Percentiles rank a stretch among this genome's conserved stretches.
Conservation (phyloP, 2,329 filamentous ascomycete species). For the Hypomyces rosellus region DNA sequence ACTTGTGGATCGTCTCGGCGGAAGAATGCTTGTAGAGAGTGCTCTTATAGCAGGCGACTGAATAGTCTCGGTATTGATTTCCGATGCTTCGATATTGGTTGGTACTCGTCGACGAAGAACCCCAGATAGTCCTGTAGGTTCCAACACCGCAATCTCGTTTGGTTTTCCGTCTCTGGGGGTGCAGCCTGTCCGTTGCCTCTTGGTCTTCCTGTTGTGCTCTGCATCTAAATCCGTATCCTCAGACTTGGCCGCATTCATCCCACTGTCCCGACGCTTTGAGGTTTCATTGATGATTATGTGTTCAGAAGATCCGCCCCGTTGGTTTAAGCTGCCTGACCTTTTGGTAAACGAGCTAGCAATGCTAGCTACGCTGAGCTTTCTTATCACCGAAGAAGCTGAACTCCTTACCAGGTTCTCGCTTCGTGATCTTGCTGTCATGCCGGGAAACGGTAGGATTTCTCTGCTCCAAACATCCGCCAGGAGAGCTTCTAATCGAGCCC, state of each 20-base stretch:
- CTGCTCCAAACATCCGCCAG: conserved; percentile 79
- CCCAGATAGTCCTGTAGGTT: not conserved
- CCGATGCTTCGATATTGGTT: too few species aligned
- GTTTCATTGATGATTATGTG: not conserved
- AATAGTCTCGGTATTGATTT: not conserved
- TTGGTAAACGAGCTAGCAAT: conserved; percentile 71
- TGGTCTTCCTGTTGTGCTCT: conserved; percentile 5
- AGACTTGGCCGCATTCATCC: not conserved
- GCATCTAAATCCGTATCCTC: not conserved
- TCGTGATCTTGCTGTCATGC: conserved; percentile 61
- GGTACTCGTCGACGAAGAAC: not conserved
- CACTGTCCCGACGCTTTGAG: conserved; percentile 4
- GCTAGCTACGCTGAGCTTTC: conserved; percentile 78
- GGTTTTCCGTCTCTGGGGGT: not conserved
- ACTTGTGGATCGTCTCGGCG: not conserved
- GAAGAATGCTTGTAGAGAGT: not conserved
- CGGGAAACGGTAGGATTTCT: conserved; percentile 73
- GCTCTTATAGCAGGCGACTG: not conserved
- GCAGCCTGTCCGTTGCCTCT: conserved; percentile 6
- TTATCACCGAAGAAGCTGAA: conserved; percentile 80
- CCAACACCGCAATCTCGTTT: not conserved
- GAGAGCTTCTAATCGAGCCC: conserved; percentile 67
- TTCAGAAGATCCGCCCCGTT: conserved; percentile 13
- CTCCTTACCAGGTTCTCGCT: conserved; percentile 67
- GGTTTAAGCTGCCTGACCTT: conserved; percentile 53